Evolutionary conservation across 176 grass and related monocot species (phyloP).

Genomic region (Carex pumila): DNA sequence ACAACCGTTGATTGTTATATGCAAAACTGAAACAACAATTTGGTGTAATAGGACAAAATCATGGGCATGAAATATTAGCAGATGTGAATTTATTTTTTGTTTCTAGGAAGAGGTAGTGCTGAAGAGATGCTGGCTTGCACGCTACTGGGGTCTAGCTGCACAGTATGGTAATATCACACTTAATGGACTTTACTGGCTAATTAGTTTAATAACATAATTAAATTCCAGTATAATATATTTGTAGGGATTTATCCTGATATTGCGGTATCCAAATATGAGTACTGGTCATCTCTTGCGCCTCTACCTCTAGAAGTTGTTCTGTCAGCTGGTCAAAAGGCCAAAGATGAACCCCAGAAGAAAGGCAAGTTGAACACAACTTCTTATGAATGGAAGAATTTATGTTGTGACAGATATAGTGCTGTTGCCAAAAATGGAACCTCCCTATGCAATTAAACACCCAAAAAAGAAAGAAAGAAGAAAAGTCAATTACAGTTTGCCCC

Average conservation of each 20-base stretch:
- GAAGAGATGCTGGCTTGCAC: conserved; percentile 98
- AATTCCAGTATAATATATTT: conserved; percentile 32
- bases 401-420: not conserved
- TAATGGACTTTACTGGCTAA: not conserved
- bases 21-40: not conserved
- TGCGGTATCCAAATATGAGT: conserved; percentile 84
- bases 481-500: not conserved
- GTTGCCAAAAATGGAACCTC: not conserved
- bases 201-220: not conserved
- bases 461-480: not conserved
- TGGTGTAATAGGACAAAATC: not conserved
- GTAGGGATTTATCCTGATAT: conserved; percentile 92
- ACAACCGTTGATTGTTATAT: not conserved
- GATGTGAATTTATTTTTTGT: conserved; percentile 20
- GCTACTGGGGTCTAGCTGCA: conserved; percentile 97
- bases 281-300: conserved; percentile 98
- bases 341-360: conserved; percentile 67
- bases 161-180: conserved; percentile 60
- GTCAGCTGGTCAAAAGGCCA: conserved; percentile 95
- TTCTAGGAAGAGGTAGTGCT: conserved; percentile 95
- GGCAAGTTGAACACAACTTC: conserved; percentile 30
- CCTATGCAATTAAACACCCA: not conserved
- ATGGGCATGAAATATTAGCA: not conserved
- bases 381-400: not conserved
- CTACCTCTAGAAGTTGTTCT: conserved; percentile 92